Base-by-base conservation (phyloP, 441 rosid species). In the Capsella rubella region DNA sequence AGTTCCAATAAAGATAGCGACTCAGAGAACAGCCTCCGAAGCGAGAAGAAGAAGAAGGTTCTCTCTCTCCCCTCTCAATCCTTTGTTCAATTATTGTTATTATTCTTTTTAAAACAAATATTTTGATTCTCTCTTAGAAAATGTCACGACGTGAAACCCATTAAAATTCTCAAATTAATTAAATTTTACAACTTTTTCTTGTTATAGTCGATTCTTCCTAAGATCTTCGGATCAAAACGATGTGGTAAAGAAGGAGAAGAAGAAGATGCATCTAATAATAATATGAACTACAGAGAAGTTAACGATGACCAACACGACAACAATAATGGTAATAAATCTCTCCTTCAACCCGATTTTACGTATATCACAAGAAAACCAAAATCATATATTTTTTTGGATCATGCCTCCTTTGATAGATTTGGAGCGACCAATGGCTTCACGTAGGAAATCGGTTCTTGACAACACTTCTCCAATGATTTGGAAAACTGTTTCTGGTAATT, bases 31-130 rank as follows among this genome's bases (percentile, higher is more conserved):
- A 83, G 86, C 69, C 55, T 69, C 79, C 88, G 80, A 84, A 73
- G 69, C 63, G 89, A 93, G 67, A 90, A 80, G 87, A 91, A 83
- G 82, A 93, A 87, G 83, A 91, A 79, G 89, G 98, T 91, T 15
- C 21, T 47, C 54, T 27, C 64, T 35, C 45, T 31, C 42, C n/a
- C 55, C 66, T 35, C 45, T 25, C 42, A 3, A 12, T 55, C 35
- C n/a, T 1, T 21, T 21, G 25, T 40, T 71, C 64, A 8, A 11
- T 54, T 18, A 31, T 50, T 71, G 6, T 54, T 18, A 31, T 50
- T 71, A 4, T 53, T 16, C 1, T 28, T 14, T 45, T 14, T 3
- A 3, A 34, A 2, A 35, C 1, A 35, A 6, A 35, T 2, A 14
- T 14, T 39, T 2, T 42, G 47, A 39, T 49, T 50, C 62, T 50